phyloP scores from a whole-genome alignment of 2,329 filamentous ascomycete genomes.

The Penicillium sp. region DNA sequence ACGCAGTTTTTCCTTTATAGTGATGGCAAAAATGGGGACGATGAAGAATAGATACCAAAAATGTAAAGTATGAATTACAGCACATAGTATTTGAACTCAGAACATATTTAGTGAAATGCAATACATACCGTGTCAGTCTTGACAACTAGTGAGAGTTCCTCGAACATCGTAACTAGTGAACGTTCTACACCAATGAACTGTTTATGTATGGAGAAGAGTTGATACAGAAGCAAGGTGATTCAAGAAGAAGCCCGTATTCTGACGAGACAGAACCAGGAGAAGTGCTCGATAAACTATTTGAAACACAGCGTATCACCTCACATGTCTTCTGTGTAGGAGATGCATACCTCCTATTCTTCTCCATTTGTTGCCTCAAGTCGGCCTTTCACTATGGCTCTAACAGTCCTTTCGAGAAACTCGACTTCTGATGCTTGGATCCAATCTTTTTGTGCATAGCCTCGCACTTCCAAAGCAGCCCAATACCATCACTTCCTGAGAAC shows the following conservation, averaged over 20 bases:
- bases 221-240: neutral
- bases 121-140: neutral
- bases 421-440: neutral
- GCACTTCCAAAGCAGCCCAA: neutral
- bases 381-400: neutral
- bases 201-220: neutral
- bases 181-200: neutral
- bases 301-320: neutral
- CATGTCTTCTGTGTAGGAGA: neutral
- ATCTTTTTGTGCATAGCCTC: neutral
- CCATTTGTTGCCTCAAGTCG: neutral
- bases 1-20: constrained; percentile 87
- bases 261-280: neutral
- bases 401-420: neutral
- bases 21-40: constrained; percentile 29
- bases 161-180: no score
- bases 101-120: neutral
- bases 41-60: constrained; percentile 5
- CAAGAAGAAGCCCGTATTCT: neutral
- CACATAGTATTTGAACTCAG: neutral
- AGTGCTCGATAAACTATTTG: no score
- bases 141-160: no score
- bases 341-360: neutral
- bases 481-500: neutral
- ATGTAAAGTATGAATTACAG: neutral